phyloP scores from a whole-genome alignment of 2,329 filamentous ascomycete species.

The Mycogone perniciosa region DNA sequence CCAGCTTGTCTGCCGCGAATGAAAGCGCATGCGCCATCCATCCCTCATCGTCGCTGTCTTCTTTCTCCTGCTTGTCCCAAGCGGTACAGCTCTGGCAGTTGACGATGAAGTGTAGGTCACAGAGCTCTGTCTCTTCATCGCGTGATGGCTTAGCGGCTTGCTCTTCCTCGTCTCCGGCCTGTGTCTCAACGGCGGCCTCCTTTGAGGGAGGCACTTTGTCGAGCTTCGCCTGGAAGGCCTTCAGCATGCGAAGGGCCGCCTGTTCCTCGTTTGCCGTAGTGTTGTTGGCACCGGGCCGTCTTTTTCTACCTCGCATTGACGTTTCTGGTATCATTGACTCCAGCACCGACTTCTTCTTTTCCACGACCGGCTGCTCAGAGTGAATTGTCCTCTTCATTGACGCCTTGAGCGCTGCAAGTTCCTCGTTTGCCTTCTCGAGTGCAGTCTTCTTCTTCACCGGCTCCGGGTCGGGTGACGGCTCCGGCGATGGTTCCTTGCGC shows the following conservation, averaged over 20 bases:
- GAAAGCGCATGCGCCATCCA: conserved; percentile 85
- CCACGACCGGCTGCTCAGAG: conserved; percentile 39
- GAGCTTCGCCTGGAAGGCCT: conserved; percentile 73
- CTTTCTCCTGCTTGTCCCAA: conserved; percentile 64
- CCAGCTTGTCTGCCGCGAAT: conserved; percentile 83
- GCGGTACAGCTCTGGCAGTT: conserved; percentile 87
- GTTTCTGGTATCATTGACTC: conserved; percentile 70
- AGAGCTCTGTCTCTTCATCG: conserved; percentile 68
- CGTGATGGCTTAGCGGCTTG: conserved; percentile 19
- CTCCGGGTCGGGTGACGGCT: conserved; percentile 22
- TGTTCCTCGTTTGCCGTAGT: conserved; percentile 51
- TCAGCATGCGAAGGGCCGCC: conserved; percentile 63
- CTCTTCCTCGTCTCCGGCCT: conserved; percentile 31
- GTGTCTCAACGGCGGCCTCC: conserved; percentile 27
- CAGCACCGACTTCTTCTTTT: conserved; percentile 60
- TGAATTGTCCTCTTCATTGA: conserved; percentile 67
- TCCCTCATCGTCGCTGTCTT: conserved; percentile 56
- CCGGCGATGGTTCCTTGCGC: conserved; percentile 14
- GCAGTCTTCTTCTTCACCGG: conserved; percentile 42
- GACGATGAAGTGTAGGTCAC: conserved; percentile 92
- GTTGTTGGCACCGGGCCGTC: conserved; percentile 51
- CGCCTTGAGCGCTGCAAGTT: conserved; percentile 73
- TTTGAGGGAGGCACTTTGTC: conserved; percentile 46
- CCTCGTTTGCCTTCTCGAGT: conserved; percentile 67
- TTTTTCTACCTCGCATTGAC: conserved; percentile 64